These are phyloP conservation scores for Amanita molliuscula DNA, from an alignment of 768 basidiomycete species.

Conservation along the genomic window DNA sequence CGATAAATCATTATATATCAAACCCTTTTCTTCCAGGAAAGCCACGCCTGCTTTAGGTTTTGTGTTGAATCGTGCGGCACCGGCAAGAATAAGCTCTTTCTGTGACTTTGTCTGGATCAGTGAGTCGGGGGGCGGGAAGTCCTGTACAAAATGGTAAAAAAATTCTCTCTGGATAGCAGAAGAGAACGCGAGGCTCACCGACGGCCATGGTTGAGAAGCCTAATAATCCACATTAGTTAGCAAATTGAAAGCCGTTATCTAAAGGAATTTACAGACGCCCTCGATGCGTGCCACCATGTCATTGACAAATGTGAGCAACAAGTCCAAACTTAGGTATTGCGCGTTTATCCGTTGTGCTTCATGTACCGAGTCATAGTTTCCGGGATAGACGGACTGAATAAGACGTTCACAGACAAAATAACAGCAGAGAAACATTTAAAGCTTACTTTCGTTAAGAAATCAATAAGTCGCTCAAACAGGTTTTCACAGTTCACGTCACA, in stretches of 20 bases:
- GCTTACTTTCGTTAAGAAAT: slow-evolving; percentile 77
- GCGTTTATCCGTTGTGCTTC: slow-evolving; percentile 65
- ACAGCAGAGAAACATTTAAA: neutral
- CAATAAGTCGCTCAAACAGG: slow-evolving; percentile 80
- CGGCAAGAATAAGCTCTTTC: slow-evolving; percentile 79
- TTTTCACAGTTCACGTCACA: slow-evolving; percentile 97
- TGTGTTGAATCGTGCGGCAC: slow-evolving; percentile 78
- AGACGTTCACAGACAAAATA: neutral
- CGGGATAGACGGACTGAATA: slow-evolving; percentile 69
- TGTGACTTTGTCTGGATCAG: slow-evolving; percentile 65
- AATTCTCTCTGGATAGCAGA: neutral
- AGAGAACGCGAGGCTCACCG: slow-evolving; percentile 29
- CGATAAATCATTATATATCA: slow-evolving; percentile 66
- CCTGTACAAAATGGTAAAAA: slow-evolving; percentile 23
- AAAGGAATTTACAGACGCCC: slow-evolving; percentile 23
- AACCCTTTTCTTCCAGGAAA: slow-evolving; percentile 87
- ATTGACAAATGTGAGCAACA: slow-evolving; percentile 78
- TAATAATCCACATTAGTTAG: slow-evolving; percentile 14
- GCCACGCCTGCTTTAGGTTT: slow-evolving; percentile 89
- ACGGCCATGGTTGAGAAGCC: slow-evolving; percentile 48
- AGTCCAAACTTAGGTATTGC: slow-evolving; percentile 82
- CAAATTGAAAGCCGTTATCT: slow-evolving; percentile 8
- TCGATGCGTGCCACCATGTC: slow-evolving; percentile 68
- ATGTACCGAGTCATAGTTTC: slow-evolving; percentile 43
- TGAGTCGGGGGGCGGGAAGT: slow-evolving; percentile 42